phyloP scores from a whole-genome alignment of 2,329 filamentous ascomycete genomes.

The Chrysoporthe austroafricana region DNA sequence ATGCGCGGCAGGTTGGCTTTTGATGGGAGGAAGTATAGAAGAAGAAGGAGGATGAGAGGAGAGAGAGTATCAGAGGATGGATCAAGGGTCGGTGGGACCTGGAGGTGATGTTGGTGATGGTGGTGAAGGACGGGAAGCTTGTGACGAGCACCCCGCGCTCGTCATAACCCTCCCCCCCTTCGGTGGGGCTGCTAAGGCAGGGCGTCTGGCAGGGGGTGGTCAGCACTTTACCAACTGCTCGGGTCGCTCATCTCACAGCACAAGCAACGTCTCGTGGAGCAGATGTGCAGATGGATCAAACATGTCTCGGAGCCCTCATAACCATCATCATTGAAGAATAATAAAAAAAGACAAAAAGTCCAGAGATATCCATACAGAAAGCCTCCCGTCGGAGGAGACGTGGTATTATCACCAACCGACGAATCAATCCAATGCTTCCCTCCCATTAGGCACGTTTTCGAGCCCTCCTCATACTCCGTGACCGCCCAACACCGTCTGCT shows the following conservation, averaged over 20 bases:
- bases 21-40: background rate
- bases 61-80: background rate
- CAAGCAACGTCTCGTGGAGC: background rate
- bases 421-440: background rate
- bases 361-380: background rate
- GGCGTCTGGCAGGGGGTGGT: conserved; percentile 2
- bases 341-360: background rate
- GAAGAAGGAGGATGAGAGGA: background rate
- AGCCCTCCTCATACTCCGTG: conserved; percentile 4
- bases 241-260: conserved; percentile 6
- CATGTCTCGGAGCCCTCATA: background rate
- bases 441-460: background rate
- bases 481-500: conserved; percentile 19
- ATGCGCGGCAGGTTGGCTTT: background rate
- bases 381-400: background rate
- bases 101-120: background rate
- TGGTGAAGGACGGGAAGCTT: background rate
- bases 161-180: conserved; percentile 10
- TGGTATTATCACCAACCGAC: background rate
- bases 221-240: conserved; percentile 6
- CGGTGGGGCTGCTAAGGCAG: too few species aligned
- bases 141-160: conserved; percentile 10
- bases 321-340: conserved; percentile 3
- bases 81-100: background rate
- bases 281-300: background rate